Base-by-base conservation (phyloP, 306 rosid species). In the Alnus rubra region DNA sequence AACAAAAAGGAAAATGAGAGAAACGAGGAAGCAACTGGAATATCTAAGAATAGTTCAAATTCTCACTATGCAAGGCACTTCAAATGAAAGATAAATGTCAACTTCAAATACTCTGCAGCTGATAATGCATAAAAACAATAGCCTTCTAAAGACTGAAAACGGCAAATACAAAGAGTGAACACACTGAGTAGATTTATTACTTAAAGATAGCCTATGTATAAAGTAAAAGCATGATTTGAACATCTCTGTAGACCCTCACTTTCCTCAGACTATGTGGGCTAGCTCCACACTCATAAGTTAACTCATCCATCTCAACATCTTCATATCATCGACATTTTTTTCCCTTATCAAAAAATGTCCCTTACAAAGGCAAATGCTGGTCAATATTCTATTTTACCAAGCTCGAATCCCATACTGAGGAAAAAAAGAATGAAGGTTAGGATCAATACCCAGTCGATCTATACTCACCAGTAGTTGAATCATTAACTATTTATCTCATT, bases 151-250 rank as follows among this genome's bases (percentile, higher is more conserved):
- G 73, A 75, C 14, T 63, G 7, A 63, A 14, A 63, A 63, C 12
- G 19, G 69, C n/a, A 63, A 63, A 50, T 33, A 42, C 47, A 75
- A 23, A 50, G 74, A n/a, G 70, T 63, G 49, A n/a, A 44, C 76
- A 79, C 19, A 45, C 15, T 50, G 42, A 28, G 73, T 42, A 82
- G 7, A 68, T 74, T 71, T 54, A 80, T 14, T 30, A 18, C 69
- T 59, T 11, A 62, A 71, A 7, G 37, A 82, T 50, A 73, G 71
- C 70, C 68, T 16, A 31, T 45, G 68, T 60, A 23, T 23, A 51
- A 60, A 62, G 50, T 31, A 63, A 14, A n/a, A 14, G 69, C 18
- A 4, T 35, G 31, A 31, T 33, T 63, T 14, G 19, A 33, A 63
- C 69, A 63, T 12, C 45, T 31, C 7, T 13, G 44, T 16, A 28